Evolutionary conservation across 2,329 filamentous ascomycete genomes (phyloP).

Genomic region (Zalaria obscura): DNA sequence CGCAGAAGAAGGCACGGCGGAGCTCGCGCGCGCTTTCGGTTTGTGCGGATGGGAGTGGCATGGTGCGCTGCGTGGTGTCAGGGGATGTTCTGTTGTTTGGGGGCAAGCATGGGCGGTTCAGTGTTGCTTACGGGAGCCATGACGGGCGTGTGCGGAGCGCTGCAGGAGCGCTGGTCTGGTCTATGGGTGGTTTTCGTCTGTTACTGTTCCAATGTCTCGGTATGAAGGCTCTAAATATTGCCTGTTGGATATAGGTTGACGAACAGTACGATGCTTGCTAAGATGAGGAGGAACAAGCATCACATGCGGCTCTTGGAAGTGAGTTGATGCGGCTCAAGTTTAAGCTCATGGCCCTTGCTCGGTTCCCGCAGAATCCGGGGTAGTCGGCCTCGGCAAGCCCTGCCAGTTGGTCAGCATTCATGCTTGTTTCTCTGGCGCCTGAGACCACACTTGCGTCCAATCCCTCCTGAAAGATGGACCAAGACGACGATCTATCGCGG

Average conservation of each 20-base stretch:
- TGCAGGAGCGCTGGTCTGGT: too few relatives aligned
- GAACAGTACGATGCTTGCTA: too few relatives aligned
- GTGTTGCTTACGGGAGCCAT: conserved; percentile 5
- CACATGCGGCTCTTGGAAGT: too few relatives aligned
- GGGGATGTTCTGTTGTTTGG: not conserved
- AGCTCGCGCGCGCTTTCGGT: conserved; percentile 4
- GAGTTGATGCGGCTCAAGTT: not conserved
- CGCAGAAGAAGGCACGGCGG: conserved; percentile 22
- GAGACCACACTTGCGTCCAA: not conserved
- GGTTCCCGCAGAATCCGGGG: too few relatives aligned
- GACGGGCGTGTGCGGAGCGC: not conserved
- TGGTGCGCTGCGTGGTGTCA: conserved; percentile 2
- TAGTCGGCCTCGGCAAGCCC: too few relatives aligned
- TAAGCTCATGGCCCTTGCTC: not conserved
- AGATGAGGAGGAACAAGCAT: too few relatives aligned
- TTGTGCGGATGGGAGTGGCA: conserved; percentile 3
- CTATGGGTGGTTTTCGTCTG: too few relatives aligned
- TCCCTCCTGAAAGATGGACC: conserved; percentile 7
- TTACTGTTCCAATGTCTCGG: too few relatives aligned
- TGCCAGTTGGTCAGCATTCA: not conserved
- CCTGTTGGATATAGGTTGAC: too few relatives aligned
- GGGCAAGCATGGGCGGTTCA: not conserved
- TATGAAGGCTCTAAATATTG: too few relatives aligned
- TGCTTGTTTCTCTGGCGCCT: not conserved
- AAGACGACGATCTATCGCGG: conserved; percentile 10